Percentiles rank a stretch among this genome's conserved stretches.
These are phyloP conservation scores for Crithidia sp. DNA, from an alignment of 208 protist species.

Conservation along the genomic window DNA sequence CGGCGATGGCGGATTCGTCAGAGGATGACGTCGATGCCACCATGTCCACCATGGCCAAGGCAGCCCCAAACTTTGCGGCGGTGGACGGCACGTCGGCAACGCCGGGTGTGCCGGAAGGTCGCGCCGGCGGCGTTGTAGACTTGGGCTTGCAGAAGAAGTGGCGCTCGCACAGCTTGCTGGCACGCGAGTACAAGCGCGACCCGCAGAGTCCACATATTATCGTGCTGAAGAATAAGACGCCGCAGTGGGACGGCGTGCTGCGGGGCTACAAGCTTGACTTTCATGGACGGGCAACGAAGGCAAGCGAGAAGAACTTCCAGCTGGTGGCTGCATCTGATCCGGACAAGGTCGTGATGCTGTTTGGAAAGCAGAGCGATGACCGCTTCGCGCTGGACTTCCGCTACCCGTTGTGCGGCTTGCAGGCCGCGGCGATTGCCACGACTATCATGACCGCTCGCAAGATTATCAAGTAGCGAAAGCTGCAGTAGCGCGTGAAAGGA, in stretches of 20 bases:
- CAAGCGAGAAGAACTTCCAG: conserved; percentile 58
- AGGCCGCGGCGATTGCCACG: conserved; percentile 43
- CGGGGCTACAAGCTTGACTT: conserved; percentile 52
- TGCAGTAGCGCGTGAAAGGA: neutral
- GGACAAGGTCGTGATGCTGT: conserved; percentile 54
- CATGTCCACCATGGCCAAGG: conserved; percentile 15
- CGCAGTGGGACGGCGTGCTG: conserved; percentile 46
- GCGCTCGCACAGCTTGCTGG: conserved; percentile 29
- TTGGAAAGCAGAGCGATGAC: conserved; percentile 44
- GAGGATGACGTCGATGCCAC: conserved; percentile 26
- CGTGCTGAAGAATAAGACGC: conserved; percentile 43
- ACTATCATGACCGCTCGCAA: conserved; percentile 39
- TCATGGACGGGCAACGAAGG: conserved; percentile 43
- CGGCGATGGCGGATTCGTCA: conserved; percentile 32
- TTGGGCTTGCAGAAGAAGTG: conserved; percentile 18
- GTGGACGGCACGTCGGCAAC: conserved; percentile 4
- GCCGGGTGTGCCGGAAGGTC: too few species aligned
- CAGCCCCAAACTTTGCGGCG: conserved; percentile 16
- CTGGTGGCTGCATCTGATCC: conserved; percentile 36
- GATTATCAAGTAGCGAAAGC: conserved; percentile 1
- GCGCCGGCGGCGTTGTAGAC: too few species aligned
- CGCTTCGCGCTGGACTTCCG: conserved; percentile 47
- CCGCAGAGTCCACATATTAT: conserved; percentile 40
- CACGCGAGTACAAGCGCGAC: conserved; percentile 29
- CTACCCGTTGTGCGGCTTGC: conserved; percentile 45